Evolutionary conservation across 1,284 basidiomycete species (phyloP), one percentile per base, ranked within the genome.

Genomic region (Anthracocystis setariae): DNA sequence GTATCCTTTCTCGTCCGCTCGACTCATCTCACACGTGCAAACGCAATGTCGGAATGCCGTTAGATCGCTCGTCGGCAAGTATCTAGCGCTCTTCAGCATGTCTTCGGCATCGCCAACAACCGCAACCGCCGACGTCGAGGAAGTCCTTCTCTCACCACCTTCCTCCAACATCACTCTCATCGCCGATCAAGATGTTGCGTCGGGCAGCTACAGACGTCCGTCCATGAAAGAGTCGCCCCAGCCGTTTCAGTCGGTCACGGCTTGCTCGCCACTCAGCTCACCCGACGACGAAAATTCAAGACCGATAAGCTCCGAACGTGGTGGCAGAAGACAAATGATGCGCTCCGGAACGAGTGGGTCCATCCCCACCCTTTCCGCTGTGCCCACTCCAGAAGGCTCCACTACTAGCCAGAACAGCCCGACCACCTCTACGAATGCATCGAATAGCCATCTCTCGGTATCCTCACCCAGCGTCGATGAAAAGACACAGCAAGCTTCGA

Each of bases 301-400:
- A 47, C 12, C 33, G 21, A 32, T 1, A 17, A 18, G 13, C 5
- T 17, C 48, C 7, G 20, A 50, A 20, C 4, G 70, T 27, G 53
- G 51, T 4, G 70, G 65, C 2, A 47, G 70, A 9, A 52, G 70
- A 23, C 29, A 24, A 5, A 49, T 73, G 57, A 12, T 65, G 0
- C 24, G 70, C 12, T 68, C 64, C 1, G 65, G 65, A 2, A 73
- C 70, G 3, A 73, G 65, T 39, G 70, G 65, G 0, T 68, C 65
- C 12, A 57, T 70, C 27, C 49, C 61, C 0, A 50, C 59, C 18
- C 45, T 62, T 0, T 59, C 59, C 2, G 51, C 51, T 2, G 20
- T 40, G 3, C 40, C 8, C 2, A 56, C 48, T 29, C 45, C 52
- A 25, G 51, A 46, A 8, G 27, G 49, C 4, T 8, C n/a, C 5